A percentile compares a stretch with the other conserved stretches of the same genome.
These are phyloP conservation scores for Trametes meyenii DNA, from an alignment of 768 basidiomycete species.

Conservation along the genomic window DNA sequence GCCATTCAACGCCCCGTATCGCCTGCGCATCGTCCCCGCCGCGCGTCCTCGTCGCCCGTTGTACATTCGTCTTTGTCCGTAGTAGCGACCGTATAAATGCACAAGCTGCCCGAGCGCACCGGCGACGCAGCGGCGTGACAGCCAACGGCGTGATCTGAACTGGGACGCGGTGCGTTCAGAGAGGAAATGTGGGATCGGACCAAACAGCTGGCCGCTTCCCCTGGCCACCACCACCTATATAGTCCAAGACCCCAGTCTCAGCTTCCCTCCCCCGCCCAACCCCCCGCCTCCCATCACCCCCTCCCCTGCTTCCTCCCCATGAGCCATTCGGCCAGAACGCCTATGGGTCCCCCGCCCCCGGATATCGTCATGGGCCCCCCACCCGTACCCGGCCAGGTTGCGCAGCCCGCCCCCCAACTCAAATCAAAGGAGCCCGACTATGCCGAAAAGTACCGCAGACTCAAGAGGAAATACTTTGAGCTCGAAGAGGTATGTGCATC, in stretches of 20 bases:
- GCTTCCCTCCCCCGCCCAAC: conserved; percentile 19
- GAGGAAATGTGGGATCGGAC: conserved; percentile 32
- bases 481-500: conserved; percentile 60
- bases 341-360: conserved; percentile 42
- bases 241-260: conserved; percentile 22
- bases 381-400: conserved; percentile 40
- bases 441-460: conserved; percentile 62
- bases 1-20: conserved; percentile 24
- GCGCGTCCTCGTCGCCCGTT: not conserved
- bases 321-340: conserved; percentile 24
- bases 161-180: conserved; percentile 18
- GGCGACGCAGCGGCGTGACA: not conserved
- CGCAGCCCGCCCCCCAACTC: conserved; percentile 34
- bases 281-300: conserved; percentile 19
- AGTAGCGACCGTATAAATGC: not conserved
- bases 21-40: conserved; percentile 3
- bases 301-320: conserved; percentile 19
- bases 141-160: conserved; percentile 10
- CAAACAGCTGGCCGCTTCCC: conserved; percentile 31
- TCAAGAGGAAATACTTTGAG: conserved; percentile 68
- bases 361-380: conserved; percentile 57
- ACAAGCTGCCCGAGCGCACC: not conserved
- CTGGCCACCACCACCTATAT: conserved; percentile 28
- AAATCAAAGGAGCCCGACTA: conserved; percentile 45
- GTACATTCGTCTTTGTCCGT: not conserved